A percentile compares a stretch with the other conserved stretches of the same genome.
phyloP scores from a whole-genome alignment of 2,329 filamentous ascomycete genomes.

The Colletotrichum sp. region DNA sequence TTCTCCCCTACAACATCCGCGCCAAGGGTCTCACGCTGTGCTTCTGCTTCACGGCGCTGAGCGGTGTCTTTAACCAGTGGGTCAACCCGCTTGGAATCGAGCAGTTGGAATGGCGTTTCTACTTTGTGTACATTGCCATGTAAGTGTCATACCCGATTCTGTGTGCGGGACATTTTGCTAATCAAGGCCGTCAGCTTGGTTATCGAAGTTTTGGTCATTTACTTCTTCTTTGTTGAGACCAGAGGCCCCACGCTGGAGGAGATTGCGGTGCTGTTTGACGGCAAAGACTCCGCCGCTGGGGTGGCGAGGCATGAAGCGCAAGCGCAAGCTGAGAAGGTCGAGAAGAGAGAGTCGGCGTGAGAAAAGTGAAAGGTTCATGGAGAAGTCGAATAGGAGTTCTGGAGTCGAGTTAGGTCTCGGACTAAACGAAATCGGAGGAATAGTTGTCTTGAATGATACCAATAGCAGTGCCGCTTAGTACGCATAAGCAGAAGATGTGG shows the following conservation, averaged over 20 bases:
- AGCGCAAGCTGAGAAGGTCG: neutral
- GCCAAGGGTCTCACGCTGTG: constrained; percentile 23
- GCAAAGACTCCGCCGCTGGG: constrained; percentile 4
- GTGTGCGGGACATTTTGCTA: neutral
- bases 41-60: constrained; percentile 22
- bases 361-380: neutral
- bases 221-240: constrained; percentile 50
- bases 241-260: constrained; percentile 60
- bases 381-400: neutral
- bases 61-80: constrained; percentile 41
- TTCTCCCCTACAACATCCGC: constrained; percentile 10
- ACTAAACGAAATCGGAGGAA: neutral
- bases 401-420: neutral
- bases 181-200: constrained; percentile 26
- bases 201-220: constrained; percentile 40
- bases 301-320: constrained; percentile 8
- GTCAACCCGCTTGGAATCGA: constrained; percentile 50
- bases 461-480: neutral
- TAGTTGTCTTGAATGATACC: neutral
- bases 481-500: neutral
- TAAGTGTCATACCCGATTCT: neutral
- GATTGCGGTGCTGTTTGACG: constrained; percentile 22
- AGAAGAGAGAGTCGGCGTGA: constrained; percentile 1
- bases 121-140: constrained; percentile 45
- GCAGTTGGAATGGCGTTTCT: constrained; percentile 46